Evolutionary conservation across 176 grass and related monocot genomes (phyloP), one percentile per base, ranked within the genome.

Genomic region (Juncus inflexus): DNA sequence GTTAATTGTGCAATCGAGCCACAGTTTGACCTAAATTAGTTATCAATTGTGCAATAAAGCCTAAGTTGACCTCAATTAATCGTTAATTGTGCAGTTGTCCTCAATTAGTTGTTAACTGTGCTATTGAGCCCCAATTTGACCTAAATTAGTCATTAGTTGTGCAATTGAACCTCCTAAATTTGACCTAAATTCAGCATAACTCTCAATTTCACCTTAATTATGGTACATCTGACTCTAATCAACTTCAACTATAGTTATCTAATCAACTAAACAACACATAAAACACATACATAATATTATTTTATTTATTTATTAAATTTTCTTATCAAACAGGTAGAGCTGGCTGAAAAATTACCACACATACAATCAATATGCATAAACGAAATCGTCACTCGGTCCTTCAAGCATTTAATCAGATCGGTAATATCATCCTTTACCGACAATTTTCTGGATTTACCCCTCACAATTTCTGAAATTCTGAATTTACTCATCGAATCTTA

Each of bases 351-450:
- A 76, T 85, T 94, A 60, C 89, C 95, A 55, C 95, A 99, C 66
- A 99, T 99, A 80, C 95, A 99, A 61, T 89, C 95, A 59, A 92
- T 99, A 66, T 99, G 95, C 81, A 92, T 99, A 67, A 88, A 99
- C 84, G 95, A 99, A 83, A 99, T 99, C 88, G 78, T 99, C 8
- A 91, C 85, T 79, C 81, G 89, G 78, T 76, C 95, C 47, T 94
- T 99, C 75, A 99, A 99, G 76, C 78, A 90, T 62, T 73, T 99
- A 61, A 56, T 99, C 40, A 81, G 86, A 78, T 85, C 95, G 79
- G 95, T 90, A 72, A 85, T 99, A 79, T 80, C 95, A 72, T 77
- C 88, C 77, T 80, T 90, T 13, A 28, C 19, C 0, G 76, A 82
- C 55, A 78, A 87, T 75, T 82, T 94, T 50, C 78, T 74, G 77